These are phyloP conservation scores for Arachis hypogaea DNA, from an alignment of 306 rosid genomes.

Conservation along the genomic window DNA sequence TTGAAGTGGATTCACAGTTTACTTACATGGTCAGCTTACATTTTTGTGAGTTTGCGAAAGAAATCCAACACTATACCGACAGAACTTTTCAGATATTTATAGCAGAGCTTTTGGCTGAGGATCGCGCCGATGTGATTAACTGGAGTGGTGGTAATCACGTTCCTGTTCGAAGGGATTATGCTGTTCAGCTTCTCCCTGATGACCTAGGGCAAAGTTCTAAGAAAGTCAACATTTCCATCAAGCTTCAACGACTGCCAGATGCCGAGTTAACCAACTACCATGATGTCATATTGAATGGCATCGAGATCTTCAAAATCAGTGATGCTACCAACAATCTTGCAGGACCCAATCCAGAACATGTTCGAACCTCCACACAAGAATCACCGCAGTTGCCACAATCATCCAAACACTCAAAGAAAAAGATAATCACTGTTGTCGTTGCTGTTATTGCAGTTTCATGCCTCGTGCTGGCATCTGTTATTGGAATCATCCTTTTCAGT, in stretches of 20 bases:
- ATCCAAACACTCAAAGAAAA: neutral
- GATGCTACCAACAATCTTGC: slow-evolving; percentile 24
- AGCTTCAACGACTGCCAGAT: neutral
- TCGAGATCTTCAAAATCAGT: slow-evolving; percentile 43
- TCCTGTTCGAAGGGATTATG: slow-evolving; percentile 30
- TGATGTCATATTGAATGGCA: slow-evolving; percentile 34
- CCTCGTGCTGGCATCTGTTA: neutral
- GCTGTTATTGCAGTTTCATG: neutral
- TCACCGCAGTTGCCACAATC: too few species aligned
- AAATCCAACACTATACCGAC: rapidly evolving
- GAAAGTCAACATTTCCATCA: slow-evolving; percentile 11
- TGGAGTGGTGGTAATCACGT: neutral
- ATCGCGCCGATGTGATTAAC: neutral
- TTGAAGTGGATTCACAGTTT: slow-evolving; percentile 24
- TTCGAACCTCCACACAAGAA: neutral
- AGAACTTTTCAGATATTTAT: slow-evolving; percentile 32
- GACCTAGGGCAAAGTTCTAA: too few species aligned
- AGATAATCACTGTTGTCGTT: neutral
- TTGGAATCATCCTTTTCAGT: neutral
- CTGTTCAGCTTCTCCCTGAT: too few species aligned
- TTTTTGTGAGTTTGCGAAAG: slow-evolving; percentile 4
- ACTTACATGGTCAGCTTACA: slow-evolving; percentile 14
- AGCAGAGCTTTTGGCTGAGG: neutral
- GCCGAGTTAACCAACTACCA: too few species aligned
- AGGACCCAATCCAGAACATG: slow-evolving; percentile 12